Conservation (phyloP, 257 asterid genomes). For the Petunia axillaris region DNA sequence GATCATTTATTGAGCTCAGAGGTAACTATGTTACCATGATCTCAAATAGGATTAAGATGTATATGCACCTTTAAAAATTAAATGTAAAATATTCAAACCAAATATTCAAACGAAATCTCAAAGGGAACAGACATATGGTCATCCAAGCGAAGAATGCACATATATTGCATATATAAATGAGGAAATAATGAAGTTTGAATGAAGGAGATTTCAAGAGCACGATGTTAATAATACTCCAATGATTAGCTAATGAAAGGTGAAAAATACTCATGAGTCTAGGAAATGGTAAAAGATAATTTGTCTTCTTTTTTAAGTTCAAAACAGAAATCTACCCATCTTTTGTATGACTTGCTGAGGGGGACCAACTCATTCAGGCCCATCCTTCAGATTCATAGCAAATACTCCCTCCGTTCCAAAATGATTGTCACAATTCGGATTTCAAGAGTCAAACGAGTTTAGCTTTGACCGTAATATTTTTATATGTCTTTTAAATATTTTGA, state of each 20-base stretch:
- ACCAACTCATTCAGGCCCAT: no score
- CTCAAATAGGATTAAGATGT: background rate
- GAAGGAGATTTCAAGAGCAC: no score
- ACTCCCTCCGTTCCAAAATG: no score
- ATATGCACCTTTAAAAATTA: background rate
- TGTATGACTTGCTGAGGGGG: no score
- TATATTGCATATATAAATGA: background rate
- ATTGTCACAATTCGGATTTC: no score
- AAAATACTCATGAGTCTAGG: background rate
- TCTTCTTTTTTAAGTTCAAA: no score
- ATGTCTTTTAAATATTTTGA: no score
- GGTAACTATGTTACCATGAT: background rate
- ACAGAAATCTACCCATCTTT: background rate
- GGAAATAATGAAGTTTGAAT: no score
- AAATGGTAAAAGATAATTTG: background rate
- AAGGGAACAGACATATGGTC: background rate
- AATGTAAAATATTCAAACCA: background rate
- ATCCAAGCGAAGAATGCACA: background rate
- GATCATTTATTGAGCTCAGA: background rate
- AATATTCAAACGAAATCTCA: background rate
- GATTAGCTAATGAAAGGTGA: background rate
- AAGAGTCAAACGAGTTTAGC: no score
- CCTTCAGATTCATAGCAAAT: no score
- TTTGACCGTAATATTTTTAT: no score
- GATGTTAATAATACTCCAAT: background rate